Conservation (phyloP, 2,329 filamentous ascomycete species). For the Fusarium avenaceum region DNA sequence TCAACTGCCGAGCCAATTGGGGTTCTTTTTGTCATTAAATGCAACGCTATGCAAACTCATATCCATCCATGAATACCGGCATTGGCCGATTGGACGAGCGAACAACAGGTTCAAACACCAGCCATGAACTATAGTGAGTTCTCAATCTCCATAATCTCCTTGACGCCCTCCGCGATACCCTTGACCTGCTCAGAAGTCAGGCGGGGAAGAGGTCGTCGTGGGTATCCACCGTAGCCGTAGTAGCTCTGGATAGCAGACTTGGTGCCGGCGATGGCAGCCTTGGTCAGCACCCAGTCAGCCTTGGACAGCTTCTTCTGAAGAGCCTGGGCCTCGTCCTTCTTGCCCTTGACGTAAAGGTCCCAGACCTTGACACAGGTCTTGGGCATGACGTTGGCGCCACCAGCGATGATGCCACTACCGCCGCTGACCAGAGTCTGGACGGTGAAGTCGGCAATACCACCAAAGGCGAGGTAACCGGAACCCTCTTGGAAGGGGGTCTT, state of each 20-base stretch:
- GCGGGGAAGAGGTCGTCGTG: slow-evolving; percentile 78
- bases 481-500: slow-evolving; percentile 72
- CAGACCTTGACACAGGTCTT: slow-evolving; percentile 84
- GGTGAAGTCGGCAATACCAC: slow-evolving; percentile 89
- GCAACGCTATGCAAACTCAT: slow-evolving; percentile 44
- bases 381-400: slow-evolving; percentile 87
- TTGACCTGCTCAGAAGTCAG: slow-evolving; percentile 69
- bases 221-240: slow-evolving; percentile 84
- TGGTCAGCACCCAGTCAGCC: slow-evolving; percentile 86
- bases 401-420: slow-evolving; percentile 87
- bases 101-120: slow-evolving; percentile 1
- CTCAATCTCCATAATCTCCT: slow-evolving; percentile 77
- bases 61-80: slow-evolving; percentile 2
- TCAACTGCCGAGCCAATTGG: slow-evolving; percentile 4
- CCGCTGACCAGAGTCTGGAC: slow-evolving; percentile 84
- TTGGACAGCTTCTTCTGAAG: slow-evolving; percentile 83
- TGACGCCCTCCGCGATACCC: slow-evolving; percentile 67
- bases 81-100: slow-evolving; percentile 3
- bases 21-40: slow-evolving; percentile 35
- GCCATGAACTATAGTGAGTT: slow-evolving; percentile 58
- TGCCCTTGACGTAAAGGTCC: slow-evolving; percentile 80
- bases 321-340: slow-evolving; percentile 79
- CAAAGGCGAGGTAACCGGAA: slow-evolving; percentile 85
- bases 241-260: slow-evolving; percentile 86
- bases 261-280: slow-evolving; percentile 86